Conservation (phyloP, 148 eudicot genomes). For the Dysphania ambrosioides region DNA sequence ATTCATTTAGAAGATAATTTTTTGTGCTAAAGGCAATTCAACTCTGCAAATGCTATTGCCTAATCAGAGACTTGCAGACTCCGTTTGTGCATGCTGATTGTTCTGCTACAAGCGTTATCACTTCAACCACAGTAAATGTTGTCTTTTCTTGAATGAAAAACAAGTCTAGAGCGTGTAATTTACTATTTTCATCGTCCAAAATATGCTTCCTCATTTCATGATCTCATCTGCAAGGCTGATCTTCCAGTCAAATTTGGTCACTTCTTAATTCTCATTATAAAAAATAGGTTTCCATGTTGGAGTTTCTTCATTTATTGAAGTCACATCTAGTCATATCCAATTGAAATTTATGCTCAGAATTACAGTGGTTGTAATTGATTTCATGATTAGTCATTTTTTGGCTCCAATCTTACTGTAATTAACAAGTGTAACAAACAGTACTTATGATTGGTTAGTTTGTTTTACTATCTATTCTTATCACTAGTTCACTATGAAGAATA, state of each 20-base stretch:
- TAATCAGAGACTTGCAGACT: slow-evolving; percentile 2
- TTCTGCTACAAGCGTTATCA: neutral
- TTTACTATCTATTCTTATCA: neutral
- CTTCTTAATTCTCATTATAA: neutral
- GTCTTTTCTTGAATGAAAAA: neutral
- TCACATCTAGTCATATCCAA: neutral
- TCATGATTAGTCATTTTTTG: neutral
- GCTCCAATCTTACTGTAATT: neutral
- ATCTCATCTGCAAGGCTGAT: neutral
- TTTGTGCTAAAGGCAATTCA: neutral
- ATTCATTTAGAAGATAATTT: too few relatives aligned
- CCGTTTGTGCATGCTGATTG: slow-evolving; percentile 4
- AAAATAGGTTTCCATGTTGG: neutral
- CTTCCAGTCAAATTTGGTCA: neutral
- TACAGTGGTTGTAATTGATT: neutral
- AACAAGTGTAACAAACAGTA: neutral
- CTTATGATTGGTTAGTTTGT: neutral
- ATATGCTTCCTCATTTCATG: neutral
- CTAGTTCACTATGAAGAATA: neutral
- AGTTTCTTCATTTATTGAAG: neutral
- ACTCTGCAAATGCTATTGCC: neutral
- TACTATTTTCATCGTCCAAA: neutral
- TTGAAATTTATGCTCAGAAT: neutral
- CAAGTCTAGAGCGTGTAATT: neutral
- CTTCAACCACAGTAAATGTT: slow-evolving; percentile 4